phyloP scores from a whole-genome alignment of 495 filamentous ascomycete species.

The Penicillium canescens region DNA sequence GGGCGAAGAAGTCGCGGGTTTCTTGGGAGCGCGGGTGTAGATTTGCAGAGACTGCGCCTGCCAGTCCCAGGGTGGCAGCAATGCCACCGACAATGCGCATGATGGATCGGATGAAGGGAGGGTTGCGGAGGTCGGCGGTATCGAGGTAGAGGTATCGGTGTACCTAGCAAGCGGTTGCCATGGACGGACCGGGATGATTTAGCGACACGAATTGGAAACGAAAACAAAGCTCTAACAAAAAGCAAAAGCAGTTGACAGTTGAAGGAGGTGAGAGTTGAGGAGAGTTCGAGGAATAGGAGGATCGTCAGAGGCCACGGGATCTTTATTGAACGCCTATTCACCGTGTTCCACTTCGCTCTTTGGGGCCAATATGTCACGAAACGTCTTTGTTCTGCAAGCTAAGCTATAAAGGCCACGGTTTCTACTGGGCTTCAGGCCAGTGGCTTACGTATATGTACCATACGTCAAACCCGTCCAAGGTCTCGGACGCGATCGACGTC shows the following conservation, averaged over 20 bases:
- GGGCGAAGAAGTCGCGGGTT: conserved; percentile 84
- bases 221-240: not conserved
- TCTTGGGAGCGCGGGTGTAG: conserved; percentile 61
- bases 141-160: conserved; percentile 7
- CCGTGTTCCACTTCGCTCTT: not conserved
- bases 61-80: conserved; percentile 39
- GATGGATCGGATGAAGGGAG: conserved; percentile 14
- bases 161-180: conserved; percentile 23
- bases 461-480: too few relatives aligned
- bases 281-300: conserved; percentile 19
- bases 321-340: conserved; percentile 7
- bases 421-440: not conserved
- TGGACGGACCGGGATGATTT: conserved; percentile 16
- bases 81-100: conserved; percentile 43
- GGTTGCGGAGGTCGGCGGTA: conserved; percentile 10
- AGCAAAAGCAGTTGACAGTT: not conserved
- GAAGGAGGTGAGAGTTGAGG: not conserved
- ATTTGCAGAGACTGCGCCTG: conserved; percentile 37
- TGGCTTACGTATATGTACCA: conserved; percentile 6
- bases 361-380: not conserved
- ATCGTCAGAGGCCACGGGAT: conserved; percentile 17
- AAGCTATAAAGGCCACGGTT: conserved; percentile 6
- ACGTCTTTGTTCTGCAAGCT: not conserved
- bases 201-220: not conserved
- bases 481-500: too few relatives aligned